phyloP scores from a whole-genome alignment of 345 rosid species.

The Microthlaspi erraticum region DNA sequence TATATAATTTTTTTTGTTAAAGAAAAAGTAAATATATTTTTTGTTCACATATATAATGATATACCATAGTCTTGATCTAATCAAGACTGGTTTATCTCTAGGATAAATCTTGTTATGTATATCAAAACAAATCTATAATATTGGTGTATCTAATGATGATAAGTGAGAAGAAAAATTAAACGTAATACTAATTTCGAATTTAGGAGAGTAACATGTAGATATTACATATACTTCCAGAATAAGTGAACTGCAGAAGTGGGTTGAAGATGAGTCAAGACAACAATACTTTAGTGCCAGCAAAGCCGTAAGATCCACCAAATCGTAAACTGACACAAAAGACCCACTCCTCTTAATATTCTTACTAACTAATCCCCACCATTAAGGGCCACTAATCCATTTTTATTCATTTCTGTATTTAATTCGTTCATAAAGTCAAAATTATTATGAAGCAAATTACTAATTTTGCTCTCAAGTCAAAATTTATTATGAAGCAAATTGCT shows the following conservation, averaged over 20 bases:
- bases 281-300: constrained; percentile 47
- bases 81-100: background rate
- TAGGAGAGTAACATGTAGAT: constrained; percentile 44
- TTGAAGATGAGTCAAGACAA: constrained; percentile 47
- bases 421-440: constrained; percentile 29
- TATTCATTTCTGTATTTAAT: constrained; percentile 2
- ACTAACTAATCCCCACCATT: constrained; percentile 47
- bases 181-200: constrained; percentile 11
- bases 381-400: constrained; percentile 41
- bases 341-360: constrained; percentile 44
- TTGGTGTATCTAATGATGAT: constrained; percentile 23
- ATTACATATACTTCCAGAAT: constrained; percentile 41
- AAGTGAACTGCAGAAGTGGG: constrained; percentile 44
- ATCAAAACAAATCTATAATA: constrained; percentile 5
- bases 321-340: constrained; percentile 40
- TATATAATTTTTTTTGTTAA: too few species aligned
- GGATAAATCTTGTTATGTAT: constrained; percentile 4
- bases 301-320: constrained; percentile 45
- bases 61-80: background rate
- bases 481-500: constrained; percentile 30
- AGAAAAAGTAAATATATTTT: too few species aligned
- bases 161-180: constrained; percentile 11
- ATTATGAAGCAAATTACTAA: constrained; percentile 28
- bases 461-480: constrained; percentile 36
- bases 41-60: too few species aligned